These are phyloP conservation scores for Globisporangium carolinianum DNA, from an alignment of 352 stramenopile genomes.

Conservation along the genomic window DNA sequence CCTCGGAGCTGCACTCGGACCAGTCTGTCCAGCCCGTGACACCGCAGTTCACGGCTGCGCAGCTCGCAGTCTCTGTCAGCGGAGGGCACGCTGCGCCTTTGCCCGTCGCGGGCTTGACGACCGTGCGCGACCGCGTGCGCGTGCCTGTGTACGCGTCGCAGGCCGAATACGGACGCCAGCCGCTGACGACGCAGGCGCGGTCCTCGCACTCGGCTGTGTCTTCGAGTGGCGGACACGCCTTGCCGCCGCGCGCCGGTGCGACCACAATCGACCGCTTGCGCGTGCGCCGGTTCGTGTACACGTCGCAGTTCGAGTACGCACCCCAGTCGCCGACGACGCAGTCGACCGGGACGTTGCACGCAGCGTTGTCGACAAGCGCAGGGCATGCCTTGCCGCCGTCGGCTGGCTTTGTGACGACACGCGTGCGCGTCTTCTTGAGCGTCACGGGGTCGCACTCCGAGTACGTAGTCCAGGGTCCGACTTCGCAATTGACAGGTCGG, in stretches of 20 bases:
- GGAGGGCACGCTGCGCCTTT: conserved; percentile 35
- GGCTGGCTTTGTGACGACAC: conserved; percentile 16
- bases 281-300: conserved; percentile 19
- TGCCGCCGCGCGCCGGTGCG: conserved; percentile 25
- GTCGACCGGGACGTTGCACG: conserved; percentile 29
- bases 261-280: conserved; percentile 29
- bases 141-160: conserved; percentile 29
- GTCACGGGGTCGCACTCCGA: conserved; percentile 26
- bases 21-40: conserved; percentile 42
- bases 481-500: conserved; percentile 34
- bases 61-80: conserved; percentile 34
- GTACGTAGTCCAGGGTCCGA: conserved; percentile 37
- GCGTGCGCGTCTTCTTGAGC: conserved; percentile 28
- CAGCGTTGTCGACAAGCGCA: conserved; percentile 18
- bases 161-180: conserved; percentile 33
- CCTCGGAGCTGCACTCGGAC: conserved; percentile 28
- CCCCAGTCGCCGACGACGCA: conserved; percentile 49
- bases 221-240: conserved; percentile 29
- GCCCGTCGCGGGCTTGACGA: conserved; percentile 19
- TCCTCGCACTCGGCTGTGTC: conserved; percentile 25
- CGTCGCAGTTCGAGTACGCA: conserved; percentile 28
- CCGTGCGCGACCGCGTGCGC: conserved; percentile 30
- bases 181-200: conserved; percentile 44
- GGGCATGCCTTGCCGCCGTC: conserved; percentile 42
- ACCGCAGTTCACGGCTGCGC: conserved; percentile 42